Evolutionary conservation across 192 early-diverging fungal genomes (phyloP).

Genomic region (Rhizoclosmatium globosum): DNA sequence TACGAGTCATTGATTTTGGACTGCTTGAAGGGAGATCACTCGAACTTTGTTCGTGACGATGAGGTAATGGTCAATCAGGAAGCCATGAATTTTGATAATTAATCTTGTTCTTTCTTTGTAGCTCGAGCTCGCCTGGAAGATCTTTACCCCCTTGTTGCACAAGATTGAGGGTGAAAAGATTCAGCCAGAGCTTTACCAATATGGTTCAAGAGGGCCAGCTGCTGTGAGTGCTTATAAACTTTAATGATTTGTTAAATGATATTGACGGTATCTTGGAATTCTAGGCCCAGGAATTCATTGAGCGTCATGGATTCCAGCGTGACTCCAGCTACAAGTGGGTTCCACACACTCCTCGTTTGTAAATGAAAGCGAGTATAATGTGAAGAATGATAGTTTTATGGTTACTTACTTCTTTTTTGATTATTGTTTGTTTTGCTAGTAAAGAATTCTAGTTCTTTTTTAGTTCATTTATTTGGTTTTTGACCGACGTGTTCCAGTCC

Average conservation of each 20-base stretch:
- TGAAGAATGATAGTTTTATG: too few species aligned
- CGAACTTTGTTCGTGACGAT: constrained; percentile 87
- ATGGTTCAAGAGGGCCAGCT: constrained; percentile 85
- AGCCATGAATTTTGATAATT: background rate
- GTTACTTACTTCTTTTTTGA: too few species aligned
- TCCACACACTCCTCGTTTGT: constrained; percentile 33
- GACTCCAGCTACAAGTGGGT: constrained; percentile 52
- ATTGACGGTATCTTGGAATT: too few species aligned
- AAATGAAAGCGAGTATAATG: background rate
- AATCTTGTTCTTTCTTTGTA: constrained; percentile 1
- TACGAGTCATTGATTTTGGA: constrained; percentile 97
- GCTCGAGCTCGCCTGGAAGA: constrained; percentile 96
- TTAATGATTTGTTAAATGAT: too few species aligned
- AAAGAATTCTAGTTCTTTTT: too few species aligned
- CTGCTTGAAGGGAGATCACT: constrained; percentile 89
- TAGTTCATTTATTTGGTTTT: too few species aligned
- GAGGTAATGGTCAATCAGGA: constrained; percentile 33
- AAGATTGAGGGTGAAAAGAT: constrained; percentile 76
- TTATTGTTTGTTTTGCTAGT: too few species aligned
- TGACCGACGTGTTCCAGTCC: too few species aligned
- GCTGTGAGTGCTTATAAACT: constrained; percentile 52
- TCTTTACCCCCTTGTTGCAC: constrained; percentile 96
- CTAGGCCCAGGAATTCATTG: constrained; percentile 68
- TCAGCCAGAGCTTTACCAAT: constrained; percentile 77
- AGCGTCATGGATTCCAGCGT: constrained; percentile 60